Conservation (phyloP, 208 protist species). For the Naegleria lovaniensis region DNA sequence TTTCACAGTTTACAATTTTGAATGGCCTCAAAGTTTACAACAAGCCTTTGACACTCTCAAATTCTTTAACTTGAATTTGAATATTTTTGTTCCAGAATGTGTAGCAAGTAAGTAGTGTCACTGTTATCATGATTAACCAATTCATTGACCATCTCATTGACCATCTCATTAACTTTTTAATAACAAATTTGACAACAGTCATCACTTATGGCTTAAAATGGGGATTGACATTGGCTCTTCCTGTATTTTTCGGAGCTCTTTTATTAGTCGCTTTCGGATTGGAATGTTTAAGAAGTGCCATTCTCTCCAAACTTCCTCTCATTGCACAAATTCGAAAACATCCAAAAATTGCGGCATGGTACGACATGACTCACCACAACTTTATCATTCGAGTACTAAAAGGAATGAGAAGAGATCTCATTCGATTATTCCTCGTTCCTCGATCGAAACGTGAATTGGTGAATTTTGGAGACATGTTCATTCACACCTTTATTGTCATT, state of each 20-base stretch:
- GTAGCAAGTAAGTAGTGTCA: not conserved
- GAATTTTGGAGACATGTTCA: not conserved
- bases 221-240: not conserved
- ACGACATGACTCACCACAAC: not conserved
- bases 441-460: not conserved
- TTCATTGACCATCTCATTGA: too few relatives aligned
- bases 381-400: not conserved
- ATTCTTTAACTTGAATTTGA: conserved; percentile 20
- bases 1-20: not conserved
- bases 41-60: not conserved
- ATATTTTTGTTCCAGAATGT: conserved; percentile 28
- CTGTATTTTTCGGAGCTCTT: not conserved
- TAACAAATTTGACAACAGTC: too few relatives aligned
- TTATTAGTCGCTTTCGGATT: not conserved
- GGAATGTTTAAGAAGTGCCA: not conserved
- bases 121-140: too few relatives aligned
- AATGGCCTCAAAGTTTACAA: conserved; percentile 1
- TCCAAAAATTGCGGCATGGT: not conserved
- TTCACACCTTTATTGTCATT: conserved; percentile 22
- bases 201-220: conserved; percentile 8
- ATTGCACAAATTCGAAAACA: not conserved
- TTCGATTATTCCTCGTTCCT: not conserved
- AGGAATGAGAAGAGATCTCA: not conserved
- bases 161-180: too few relatives aligned
- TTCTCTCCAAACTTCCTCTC: not conserved